Conservation (phyloP, 2,329 filamentous ascomycete genomes). For the Sporothrix brunneoviolacea region DNA sequence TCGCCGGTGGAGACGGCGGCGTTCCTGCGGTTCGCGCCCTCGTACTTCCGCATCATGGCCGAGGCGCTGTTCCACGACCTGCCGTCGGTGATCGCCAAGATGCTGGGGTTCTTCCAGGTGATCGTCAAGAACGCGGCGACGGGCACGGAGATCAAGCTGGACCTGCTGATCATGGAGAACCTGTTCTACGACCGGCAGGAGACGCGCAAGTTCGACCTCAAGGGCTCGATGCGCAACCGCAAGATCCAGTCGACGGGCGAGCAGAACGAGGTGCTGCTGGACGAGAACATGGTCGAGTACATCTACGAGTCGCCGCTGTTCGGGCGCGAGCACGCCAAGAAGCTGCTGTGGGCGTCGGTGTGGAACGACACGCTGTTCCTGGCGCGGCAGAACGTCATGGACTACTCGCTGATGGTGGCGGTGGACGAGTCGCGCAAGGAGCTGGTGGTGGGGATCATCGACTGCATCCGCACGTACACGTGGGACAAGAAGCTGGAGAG, state of each 20-base stretch:
- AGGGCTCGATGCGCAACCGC: constrained; percentile 96
- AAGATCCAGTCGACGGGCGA: constrained; percentile 95
- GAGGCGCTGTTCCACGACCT: constrained; percentile 92
- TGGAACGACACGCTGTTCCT: constrained; percentile 98
- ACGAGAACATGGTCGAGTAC: constrained; percentile 98
- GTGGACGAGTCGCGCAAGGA: constrained; percentile 88
- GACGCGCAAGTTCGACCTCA: constrained; percentile 88
- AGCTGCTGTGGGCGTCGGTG: constrained; percentile 80
- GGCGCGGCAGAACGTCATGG: constrained; percentile 95
- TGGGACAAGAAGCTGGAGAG: constrained; percentile 99
- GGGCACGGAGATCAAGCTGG: constrained; percentile 89
- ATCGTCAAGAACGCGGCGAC: constrained; percentile 92
- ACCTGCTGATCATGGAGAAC: constrained; percentile 93
- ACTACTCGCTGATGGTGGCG: constrained; percentile 97
- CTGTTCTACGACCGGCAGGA: constrained; percentile 92
- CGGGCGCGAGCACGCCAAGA: constrained; percentile 91
- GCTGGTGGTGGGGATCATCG: constrained; percentile 94
- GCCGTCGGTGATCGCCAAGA: constrained; percentile 95
- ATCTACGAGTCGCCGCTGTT: constrained; percentile 97
- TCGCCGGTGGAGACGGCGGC: constrained; percentile 88
- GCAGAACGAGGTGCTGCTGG: constrained; percentile 89
- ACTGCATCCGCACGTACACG: constrained; percentile 96
- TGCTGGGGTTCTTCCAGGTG: constrained; percentile 97
- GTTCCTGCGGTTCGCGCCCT: constrained; percentile 90
- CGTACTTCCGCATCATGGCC: constrained; percentile 96